Evolutionary conservation across 2,329 filamentous ascomycete species (phyloP), one percentile per base, ranked within the genome.

Genomic region (Phyllosticta paracitricarpa): DNA sequence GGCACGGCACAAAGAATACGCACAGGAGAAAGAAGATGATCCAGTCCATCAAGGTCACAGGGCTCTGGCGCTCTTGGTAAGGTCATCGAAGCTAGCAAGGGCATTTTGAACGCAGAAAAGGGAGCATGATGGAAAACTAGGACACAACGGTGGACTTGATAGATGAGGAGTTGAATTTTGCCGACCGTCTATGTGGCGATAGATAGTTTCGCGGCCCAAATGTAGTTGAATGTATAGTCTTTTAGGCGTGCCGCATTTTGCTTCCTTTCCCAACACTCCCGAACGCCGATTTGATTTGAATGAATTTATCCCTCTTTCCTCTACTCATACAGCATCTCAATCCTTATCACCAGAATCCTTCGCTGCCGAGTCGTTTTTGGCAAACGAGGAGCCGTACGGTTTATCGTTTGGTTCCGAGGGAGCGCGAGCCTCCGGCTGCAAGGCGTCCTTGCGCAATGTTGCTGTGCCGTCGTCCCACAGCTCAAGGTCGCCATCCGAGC

Each of bases 401-500:
- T 54, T 22, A 4, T 54, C 8, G 10, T 54, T 28, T 3, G 22
- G 52, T 54, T 24, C 22, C 6, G 22, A 17, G 17, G 22, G 52
- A 24, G 22, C 19, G 5, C 52, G 52, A 24, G 22, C 2, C 52
- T 25, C 52, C 19, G 52, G 52, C 52, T 56, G 33, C 19, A 28
- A 25, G 10, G 54, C 54, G 28, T 56, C 26, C 22, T 24, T 19
- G 48, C 72, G 69, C 53, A 69, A 66, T 4, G 72, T 73, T 7
- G 66, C 66, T 14, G 77, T 76, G 17, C 86, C 84, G 65, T 96
- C 89, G 30, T 89, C 87, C 88, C 91, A 96, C 67, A 97, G 94
- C 73, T 97, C 93, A 56, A 97, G 77, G 71, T 96, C 89, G n/a
- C 90, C 91, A 66, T 92, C 86, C 66, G 85, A 83, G 58, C 88